Evolutionary conservation across 176 grass and related monocot genomes (phyloP), one percentile per base, ranked within the genome.

Genomic region (Hsuehochloa calcarea): DNA sequence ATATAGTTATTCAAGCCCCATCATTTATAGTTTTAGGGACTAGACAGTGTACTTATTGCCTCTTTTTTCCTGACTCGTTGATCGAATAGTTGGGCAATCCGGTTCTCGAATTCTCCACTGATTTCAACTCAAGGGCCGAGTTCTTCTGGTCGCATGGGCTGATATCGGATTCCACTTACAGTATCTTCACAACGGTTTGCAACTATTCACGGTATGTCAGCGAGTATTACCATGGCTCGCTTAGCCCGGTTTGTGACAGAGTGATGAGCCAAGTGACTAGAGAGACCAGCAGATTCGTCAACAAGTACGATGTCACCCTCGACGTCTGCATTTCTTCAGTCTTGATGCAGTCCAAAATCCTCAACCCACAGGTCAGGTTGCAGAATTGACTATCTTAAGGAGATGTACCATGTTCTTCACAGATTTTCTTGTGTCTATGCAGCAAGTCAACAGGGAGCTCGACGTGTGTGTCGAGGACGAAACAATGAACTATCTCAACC

Each of bases 101-200:
- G 0, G 96, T 98, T n/a, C 93, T 98, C 0, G 96, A 98, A 47
- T 98, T 98, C 82, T 73, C 93, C 0, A 98, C 93, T 0, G 96
- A 98, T 78, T 98, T 98, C 93, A 98, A 98, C 84, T 95, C 96
- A 17, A 93, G 96, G 59, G 93, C 96, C 0, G 96, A 95, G 62
- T 98, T 95, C 81, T 95, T 98, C 88, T 98, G 96, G 96, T 95
- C 96, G 26, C 96, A 98, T 3, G 96, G 96, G 49, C 87, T 98
- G 73, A 98, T 98, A 40, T 98, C 96, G 0, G 96, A 98, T n/a
- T 87, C 96, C 0, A 95, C 96, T 5, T 98, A 93, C 84, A 80
- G 80, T 5, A 77, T 90, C 59, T 95, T 98, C 87, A 94, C 91
- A 1, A 75, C 63, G 3, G 91, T 92, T 26, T 98, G 96, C 75